A percentile compares a stretch with the other conserved stretches of the same genome.
phyloP scores from a whole-genome alignment of 805 yeast genomes.

The Lipomyces sp. region DNA sequence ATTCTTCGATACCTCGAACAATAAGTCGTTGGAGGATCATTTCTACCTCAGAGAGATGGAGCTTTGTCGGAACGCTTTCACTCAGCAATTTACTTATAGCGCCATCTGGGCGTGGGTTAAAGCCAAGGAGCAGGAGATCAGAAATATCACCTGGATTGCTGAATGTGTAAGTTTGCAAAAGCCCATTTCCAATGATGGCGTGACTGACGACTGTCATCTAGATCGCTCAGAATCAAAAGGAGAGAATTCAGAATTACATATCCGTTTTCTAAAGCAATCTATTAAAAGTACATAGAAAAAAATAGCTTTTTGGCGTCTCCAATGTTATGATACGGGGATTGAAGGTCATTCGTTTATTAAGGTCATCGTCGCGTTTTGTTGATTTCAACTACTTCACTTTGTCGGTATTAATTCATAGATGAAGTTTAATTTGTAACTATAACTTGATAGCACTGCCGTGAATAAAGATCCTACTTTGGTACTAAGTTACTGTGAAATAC shows the following conservation, averaged over 20 bases:
- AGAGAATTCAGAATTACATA: slow-evolving; percentile 87
- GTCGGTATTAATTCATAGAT: neutral
- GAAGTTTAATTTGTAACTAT: neutral
- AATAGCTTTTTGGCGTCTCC: neutral
- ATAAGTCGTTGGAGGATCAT: slow-evolving; percentile 85
- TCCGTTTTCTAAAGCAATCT: slow-evolving; percentile 65
- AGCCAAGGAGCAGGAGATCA: slow-evolving; percentile 93
- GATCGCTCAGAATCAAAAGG: slow-evolving; percentile 97
- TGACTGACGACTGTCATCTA: neutral
- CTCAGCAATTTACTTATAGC: slow-evolving; percentile 83
- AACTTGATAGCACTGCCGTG: neutral
- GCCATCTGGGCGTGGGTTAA: slow-evolving; percentile 97
- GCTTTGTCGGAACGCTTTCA: slow-evolving; percentile 86
- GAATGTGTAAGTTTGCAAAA: slow-evolving; percentile 62
- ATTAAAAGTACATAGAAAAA: neutral
- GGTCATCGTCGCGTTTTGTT: neutral
- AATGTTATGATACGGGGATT: slow-evolving; percentile 4
- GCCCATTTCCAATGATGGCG: neutral
- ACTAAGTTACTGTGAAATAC: no score
- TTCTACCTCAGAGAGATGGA: slow-evolving; percentile 92
- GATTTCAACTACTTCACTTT: neutral
- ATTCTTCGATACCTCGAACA: slow-evolving; percentile 52
- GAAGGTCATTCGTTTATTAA: neutral
- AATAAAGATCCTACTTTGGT: no score
- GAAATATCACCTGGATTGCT: slow-evolving; percentile 99